Base-by-base conservation (phyloP, 306 rosid species). In the Cucurbita pepo region DNA sequence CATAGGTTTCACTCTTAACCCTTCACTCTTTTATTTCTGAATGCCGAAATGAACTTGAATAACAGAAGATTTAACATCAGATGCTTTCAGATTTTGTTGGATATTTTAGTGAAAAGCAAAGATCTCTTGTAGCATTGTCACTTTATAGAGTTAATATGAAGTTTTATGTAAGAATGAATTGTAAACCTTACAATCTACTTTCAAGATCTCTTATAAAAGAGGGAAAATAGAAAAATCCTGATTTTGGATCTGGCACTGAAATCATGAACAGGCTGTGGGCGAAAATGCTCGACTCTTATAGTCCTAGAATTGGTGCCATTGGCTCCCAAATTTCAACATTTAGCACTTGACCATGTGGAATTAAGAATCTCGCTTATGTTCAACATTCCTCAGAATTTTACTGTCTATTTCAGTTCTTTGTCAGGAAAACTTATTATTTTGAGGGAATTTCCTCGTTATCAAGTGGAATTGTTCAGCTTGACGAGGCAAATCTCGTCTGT, bases 1-100 rank as follows among this genome's bases (percentile, higher is more conserved):
- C 97, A 88, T 52, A 91, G 97, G 96, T 91, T 69, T 69, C 73
- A 69, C 41, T 50, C 73, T 30, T 48, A 48, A 22, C 40, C 41
- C 15, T 48, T 48, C 13, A 48, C 54, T 14, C 72, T 67, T 1
- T 3, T 50, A 25, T 47, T 45, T 44, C 72, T 67, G 22, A 45
- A 6, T 47, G 1, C 43, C 0, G 1, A 67, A 40, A 67, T 11
- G 40, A 12, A 21, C 12, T 66, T 6, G 37, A 14, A 11, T 57
- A 57, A 30, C 9, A 21, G 63, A 57, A 57, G 38, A 57, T 25
- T 30, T 30, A 22, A 57, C 38, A 57, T n/a, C 40, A 25, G n/a
- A 25, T 25, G 63, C 11, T 57, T 57, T 25, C 16, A 12, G 38
- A 57, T 3, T 22, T 57, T 11, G 63, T 57, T 57, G n/a, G n/a